Percentiles rank a stretch among this genome's conserved stretches.
Conservation (phyloP, 2,329 filamentous ascomycete genomes). For the Clarireedia hainanense region DNA sequence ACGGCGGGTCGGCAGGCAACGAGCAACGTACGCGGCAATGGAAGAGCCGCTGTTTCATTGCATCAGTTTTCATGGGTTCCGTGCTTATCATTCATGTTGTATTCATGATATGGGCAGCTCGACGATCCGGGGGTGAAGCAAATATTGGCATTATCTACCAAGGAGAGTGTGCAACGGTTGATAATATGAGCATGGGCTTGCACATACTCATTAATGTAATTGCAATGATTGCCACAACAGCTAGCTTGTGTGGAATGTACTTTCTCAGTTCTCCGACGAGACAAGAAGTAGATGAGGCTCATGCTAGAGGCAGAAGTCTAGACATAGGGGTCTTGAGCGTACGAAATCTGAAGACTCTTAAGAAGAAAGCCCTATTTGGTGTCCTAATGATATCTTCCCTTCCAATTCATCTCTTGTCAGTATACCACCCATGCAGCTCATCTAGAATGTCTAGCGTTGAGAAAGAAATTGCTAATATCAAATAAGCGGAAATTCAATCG, state of each 20-base stretch:
- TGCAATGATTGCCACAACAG: constrained; percentile 37
- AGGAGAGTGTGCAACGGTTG: constrained; percentile 11
- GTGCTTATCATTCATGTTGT: constrained; percentile 14
- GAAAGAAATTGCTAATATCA: background rate
- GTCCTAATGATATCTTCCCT: constrained; percentile 15
- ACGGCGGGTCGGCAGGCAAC: too few relatives aligned
- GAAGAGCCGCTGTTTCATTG: background rate
- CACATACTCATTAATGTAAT: constrained; percentile 42
- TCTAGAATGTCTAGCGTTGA: background rate
- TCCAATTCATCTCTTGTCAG: constrained; percentile 24
- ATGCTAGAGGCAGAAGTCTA: constrained; percentile 34
- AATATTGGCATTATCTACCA: constrained; percentile 8
- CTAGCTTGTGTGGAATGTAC: constrained; percentile 42
- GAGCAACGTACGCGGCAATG: background rate
- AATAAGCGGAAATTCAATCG: constrained; percentile 17
- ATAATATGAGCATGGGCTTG: constrained; percentile 19
- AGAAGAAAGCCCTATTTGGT: constrained; percentile 14
- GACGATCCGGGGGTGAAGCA: constrained; percentile 6
- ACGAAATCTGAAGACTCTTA: constrained; percentile 30
- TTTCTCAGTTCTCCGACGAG: constrained; percentile 42
- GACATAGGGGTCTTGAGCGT: constrained; percentile 38
- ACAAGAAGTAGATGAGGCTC: constrained; percentile 40
- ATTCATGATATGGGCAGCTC: constrained; percentile 17
- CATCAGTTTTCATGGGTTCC: constrained; percentile 1
- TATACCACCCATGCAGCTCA: background rate